Evolutionary conservation across 2,329 filamentous ascomycete genomes (phyloP).

Genomic region (Tolypocladium inflatum): DNA sequence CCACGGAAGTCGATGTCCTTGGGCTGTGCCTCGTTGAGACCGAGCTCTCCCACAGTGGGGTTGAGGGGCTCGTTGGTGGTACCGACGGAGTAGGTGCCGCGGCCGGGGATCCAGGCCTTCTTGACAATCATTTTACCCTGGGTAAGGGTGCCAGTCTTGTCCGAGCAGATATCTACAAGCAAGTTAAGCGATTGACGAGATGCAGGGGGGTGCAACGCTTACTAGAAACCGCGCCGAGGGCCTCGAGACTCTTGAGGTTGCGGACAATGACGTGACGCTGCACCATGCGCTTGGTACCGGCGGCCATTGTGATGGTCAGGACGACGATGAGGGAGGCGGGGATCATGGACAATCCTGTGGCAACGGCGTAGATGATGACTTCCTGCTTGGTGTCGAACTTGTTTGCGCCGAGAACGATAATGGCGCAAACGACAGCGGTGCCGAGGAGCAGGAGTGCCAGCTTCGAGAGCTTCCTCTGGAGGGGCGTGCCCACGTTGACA

Average conservation of each 20-base stretch:
- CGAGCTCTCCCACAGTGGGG: slow-evolving; percentile 40
- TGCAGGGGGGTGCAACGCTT: slow-evolving; percentile 8
- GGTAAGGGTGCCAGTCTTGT: slow-evolving; percentile 47
- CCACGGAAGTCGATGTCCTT: slow-evolving; percentile 22
- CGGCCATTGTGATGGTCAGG: slow-evolving; percentile 50
- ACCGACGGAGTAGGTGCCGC: slow-evolving; percentile 36
- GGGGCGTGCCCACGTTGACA: slow-evolving; percentile 50
- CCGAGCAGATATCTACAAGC: slow-evolving; percentile 39
- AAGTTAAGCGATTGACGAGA: slow-evolving; percentile 11
- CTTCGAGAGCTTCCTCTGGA: slow-evolving; percentile 61
- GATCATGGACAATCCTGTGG: slow-evolving; percentile 39
- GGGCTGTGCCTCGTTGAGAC: slow-evolving; percentile 24
- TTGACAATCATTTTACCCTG: slow-evolving; percentile 44
- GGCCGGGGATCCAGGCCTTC: slow-evolving; percentile 41
- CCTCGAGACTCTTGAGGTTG: slow-evolving; percentile 40
- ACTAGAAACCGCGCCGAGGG: slow-evolving; percentile 43
- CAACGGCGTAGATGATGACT: slow-evolving; percentile 34
- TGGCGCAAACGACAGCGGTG: slow-evolving; percentile 38
- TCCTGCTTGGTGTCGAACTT: slow-evolving; percentile 27
- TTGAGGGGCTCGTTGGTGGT: slow-evolving; percentile 47
- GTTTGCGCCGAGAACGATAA: slow-evolving; percentile 35
- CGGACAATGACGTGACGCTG: slow-evolving; percentile 42
- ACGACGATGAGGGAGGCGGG: slow-evolving; percentile 40
- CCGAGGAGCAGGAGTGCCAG: slow-evolving; percentile 59
- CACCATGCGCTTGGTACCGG: slow-evolving; percentile 45